Conservation (phyloP, 2,329 filamentous ascomycete genomes). For the Hypoxylon sp. region DNA sequence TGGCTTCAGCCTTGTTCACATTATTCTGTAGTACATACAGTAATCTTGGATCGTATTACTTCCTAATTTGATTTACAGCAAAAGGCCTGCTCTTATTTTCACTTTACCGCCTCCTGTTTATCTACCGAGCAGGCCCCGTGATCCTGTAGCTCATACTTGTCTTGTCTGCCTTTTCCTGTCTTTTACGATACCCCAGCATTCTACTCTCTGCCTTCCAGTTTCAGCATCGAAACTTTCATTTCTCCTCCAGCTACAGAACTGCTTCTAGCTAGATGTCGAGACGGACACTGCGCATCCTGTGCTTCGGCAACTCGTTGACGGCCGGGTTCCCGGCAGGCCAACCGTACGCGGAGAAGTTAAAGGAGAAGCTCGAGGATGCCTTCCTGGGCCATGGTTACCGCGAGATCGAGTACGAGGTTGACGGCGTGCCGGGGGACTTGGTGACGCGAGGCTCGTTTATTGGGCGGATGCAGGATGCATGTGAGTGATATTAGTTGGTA, state of each 20-base stretch:
- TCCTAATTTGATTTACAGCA: neutral
- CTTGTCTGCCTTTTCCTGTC: neutral
- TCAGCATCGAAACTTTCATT: neutral
- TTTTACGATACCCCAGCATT: neutral
- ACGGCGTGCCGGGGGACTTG: conserved; percentile 67
- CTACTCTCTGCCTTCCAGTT: neutral
- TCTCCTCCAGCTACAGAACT: neutral
- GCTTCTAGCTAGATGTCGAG: conserved; percentile 28
- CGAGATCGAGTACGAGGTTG: conserved; percentile 59
- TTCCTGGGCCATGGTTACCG: conserved; percentile 58
- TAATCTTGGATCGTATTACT: neutral
- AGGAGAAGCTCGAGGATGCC: conserved; percentile 61
- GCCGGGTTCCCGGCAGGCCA: conserved; percentile 66
- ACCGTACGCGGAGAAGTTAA: conserved; percentile 68
- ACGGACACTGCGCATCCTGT: conserved; percentile 68
- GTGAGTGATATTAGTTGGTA: conserved; percentile 35
- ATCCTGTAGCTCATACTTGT: neutral
- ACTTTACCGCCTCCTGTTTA: neutral
- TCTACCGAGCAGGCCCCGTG: conserved; percentile 15
- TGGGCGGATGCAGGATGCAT: conserved; percentile 52
- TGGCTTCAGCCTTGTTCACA: neutral
- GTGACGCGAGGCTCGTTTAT: conserved; percentile 57
- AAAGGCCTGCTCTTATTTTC: neutral
- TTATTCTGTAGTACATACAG: neutral
- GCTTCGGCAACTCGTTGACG: conserved; percentile 76